Evolutionary conservation across 2,329 filamentous ascomycete genomes (phyloP), one percentile per base, ranked within the genome.

Genomic region (Phialophora tarda): DNA sequence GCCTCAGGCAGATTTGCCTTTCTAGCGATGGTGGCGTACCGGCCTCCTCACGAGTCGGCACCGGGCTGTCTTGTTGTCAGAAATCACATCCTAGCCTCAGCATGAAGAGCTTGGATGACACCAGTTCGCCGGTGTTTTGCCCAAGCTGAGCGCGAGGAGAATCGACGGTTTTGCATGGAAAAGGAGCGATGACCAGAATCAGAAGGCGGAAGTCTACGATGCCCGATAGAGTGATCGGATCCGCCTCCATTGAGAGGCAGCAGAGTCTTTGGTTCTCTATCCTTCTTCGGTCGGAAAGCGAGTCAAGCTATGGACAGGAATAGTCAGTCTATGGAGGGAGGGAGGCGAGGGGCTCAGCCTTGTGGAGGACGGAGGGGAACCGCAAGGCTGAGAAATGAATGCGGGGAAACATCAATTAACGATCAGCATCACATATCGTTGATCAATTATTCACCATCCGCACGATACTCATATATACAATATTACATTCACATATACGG

Each of bases 351-450:
- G 38, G 14, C 38, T 3, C 38, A 44, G 38, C 38, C 38, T 44
- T 44, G 17, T 44, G 38, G 17, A 7, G 17, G 21, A 17, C 47
- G 7, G 23, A 11, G 21, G 1, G 8, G 24, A 11, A 11, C 14
- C 8, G 48, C 48, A 23, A 26, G 48, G 48, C 48, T 51, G 48
- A 51, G 14, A 8, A 44, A 44, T 44, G 38, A n/a, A n/a, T 51
- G 48, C 48, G 48, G 48, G 48, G 48, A 51, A 51, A 28, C 3
- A 26, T 23, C 23, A 51, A 51, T 34, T 34, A 34, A 11, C 12
- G 32, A 34, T 30, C 28, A 30, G 28, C 28, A 8, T 2, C 5
- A 7, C 7, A 17, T 0, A 44, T 44, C 38, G n/a, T 41, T 17
- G 38, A 44, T n/a, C 38, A n/a, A n/a, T n/a, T 3, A n/a, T n/a